Conservation (phyloP, 2,329 filamentous ascomycete species). For the Bipolaris victoriae region DNA sequence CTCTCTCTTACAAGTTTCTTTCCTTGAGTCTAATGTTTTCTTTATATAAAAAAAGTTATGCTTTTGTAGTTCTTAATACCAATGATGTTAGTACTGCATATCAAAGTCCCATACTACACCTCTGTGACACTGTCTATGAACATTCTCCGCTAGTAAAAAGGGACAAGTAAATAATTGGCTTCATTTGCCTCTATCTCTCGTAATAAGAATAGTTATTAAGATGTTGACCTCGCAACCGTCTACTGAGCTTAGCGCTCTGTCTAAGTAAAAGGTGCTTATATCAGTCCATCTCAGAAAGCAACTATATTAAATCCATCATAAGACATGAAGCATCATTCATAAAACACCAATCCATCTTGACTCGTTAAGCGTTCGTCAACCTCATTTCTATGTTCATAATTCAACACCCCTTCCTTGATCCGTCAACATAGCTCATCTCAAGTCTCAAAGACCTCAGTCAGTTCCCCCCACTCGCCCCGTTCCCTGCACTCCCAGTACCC, state of each 20-base stretch:
- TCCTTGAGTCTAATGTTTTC: neutral
- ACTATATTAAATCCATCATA: neutral
- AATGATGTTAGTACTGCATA: neutral
- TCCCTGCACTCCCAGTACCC: conserved; percentile 91
- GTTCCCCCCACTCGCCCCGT: conserved; percentile 68
- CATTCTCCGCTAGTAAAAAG: no score
- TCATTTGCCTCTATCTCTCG: no score
- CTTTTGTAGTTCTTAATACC: neutral
- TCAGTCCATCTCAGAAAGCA: no score
- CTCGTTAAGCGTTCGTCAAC: neutral
- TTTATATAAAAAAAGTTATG: neutral
- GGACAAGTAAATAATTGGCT: no score
- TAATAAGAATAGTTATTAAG: no score
- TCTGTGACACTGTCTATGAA: no score
- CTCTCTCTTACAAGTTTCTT: no score
- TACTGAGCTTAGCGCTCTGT: no score
- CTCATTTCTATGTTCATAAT: neutral
- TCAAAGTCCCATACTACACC: no score
- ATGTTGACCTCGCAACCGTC: no score
- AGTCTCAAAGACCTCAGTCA: conserved; percentile 61
- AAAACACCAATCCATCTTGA: neutral
- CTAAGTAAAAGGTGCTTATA: no score
- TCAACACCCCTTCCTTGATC: neutral
- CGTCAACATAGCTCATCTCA: conserved; percentile 7
- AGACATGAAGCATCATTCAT: neutral